Percentiles rank a stretch among this genome's conserved stretches.
Evolutionary conservation across 495 filamentous ascomycete species (phyloP).

Genomic region (Penicillium crystallinum): DNA sequence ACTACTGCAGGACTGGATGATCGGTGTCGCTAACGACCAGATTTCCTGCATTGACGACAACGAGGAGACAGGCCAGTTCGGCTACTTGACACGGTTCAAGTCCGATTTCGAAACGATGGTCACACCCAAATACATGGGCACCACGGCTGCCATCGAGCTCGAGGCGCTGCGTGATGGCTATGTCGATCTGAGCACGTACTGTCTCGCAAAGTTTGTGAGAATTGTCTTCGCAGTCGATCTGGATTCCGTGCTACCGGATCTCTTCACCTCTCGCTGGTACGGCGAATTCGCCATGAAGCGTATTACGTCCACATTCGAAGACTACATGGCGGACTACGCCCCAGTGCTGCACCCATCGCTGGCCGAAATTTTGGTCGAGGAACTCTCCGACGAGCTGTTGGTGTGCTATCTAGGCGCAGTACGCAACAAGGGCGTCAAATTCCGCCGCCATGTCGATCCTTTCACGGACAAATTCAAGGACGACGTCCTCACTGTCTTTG

Average conservation of each 20-base stretch:
- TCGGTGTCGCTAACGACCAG: slow-evolving; percentile 97
- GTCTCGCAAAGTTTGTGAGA: slow-evolving; percentile 74
- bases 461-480: slow-evolving; percentile 87
- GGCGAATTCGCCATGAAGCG: slow-evolving; percentile 73
- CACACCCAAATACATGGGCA: slow-evolving; percentile 70
- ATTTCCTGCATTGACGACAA: slow-evolving; percentile 94
- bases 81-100: slow-evolving; percentile 77
- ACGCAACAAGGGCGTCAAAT: slow-evolving; percentile 84
- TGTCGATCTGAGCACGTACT: slow-evolving; percentile 87
- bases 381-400: slow-evolving; percentile 84
- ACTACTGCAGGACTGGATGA: slow-evolving; percentile 82
- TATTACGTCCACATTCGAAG: slow-evolving; percentile 87
- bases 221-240: slow-evolving; percentile 89
- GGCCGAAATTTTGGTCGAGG: slow-evolving; percentile 82
- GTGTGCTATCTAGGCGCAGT: slow-evolving; percentile 80
- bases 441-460: slow-evolving; percentile 68
- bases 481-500: slow-evolving; percentile 80
- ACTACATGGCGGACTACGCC: slow-evolving; percentile 84
- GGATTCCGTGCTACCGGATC: slow-evolving; percentile 68
- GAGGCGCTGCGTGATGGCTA: slow-evolving; percentile 79
- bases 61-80: slow-evolving; percentile 58
- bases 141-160: slow-evolving; percentile 63
- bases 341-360: slow-evolving; percentile 77
- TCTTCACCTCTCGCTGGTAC: slow-evolving; percentile 92
- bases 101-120: slow-evolving; percentile 73